Conservation (phyloP, 768 basidiomycete species). For the Gloeopeniophorella convolvens region DNA sequence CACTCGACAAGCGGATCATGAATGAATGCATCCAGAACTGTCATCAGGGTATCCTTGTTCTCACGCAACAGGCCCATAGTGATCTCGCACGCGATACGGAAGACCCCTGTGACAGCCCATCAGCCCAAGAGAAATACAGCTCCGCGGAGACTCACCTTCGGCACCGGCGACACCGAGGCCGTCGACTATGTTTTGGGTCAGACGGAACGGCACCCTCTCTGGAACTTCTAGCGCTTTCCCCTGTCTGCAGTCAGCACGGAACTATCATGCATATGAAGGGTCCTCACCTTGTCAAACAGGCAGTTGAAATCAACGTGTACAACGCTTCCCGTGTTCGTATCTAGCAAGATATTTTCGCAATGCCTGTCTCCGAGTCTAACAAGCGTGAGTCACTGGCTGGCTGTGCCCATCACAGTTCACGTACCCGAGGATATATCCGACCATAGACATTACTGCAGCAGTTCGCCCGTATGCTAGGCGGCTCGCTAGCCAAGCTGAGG, state of each 20-base stretch:
- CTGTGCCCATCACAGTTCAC: conserved; percentile 21
- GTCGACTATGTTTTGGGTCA: conserved; percentile 90
- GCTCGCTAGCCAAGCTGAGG: conserved; percentile 87
- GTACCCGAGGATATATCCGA: conserved; percentile 93
- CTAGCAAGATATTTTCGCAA: conserved; percentile 92
- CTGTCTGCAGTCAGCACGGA: conserved; percentile 25
- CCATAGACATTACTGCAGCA: conserved; percentile 97
- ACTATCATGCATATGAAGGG: not conserved
- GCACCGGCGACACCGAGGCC: conserved; percentile 90
- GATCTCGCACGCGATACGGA: conserved; percentile 86
- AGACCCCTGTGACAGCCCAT: conserved; percentile 52
- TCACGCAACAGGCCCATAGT: conserved; percentile 80
- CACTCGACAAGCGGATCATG: conserved; percentile 97
- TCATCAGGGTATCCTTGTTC: conserved; percentile 92
- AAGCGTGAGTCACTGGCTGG: not conserved
- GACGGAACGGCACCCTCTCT: conserved; percentile 88
- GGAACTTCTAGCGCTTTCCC: conserved; percentile 83
- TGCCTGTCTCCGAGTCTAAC: conserved; percentile 94
- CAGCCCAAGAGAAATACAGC: not conserved
- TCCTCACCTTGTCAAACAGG: conserved; percentile 83
- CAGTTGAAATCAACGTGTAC: conserved; percentile 99
- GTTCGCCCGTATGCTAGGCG: conserved; percentile 84
- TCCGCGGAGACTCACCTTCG: conserved; percentile 53
- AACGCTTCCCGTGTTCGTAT: conserved; percentile 79
- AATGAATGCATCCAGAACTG: conserved; percentile 91